These are phyloP conservation scores for Magnolia kwangsiensis DNA, from an alignment of 164 flowering plant genomes.

Conservation along the genomic window DNA sequence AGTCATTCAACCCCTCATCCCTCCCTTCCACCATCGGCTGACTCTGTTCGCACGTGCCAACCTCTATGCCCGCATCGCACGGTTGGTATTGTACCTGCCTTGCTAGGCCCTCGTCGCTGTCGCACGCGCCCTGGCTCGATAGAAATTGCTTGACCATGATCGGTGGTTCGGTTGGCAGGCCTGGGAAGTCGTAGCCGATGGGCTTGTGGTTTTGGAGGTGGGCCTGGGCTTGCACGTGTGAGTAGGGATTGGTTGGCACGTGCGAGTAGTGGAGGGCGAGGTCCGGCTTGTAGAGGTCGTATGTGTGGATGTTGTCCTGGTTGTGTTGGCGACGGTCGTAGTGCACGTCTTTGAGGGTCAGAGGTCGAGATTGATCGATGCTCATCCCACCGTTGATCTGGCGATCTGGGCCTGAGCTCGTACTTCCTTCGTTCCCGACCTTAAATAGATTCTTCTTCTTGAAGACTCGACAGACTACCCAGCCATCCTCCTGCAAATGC, in stretches of 20 bases:
- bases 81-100: conserved; percentile 34
- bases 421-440: conserved; percentile 41
- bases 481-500: conserved; percentile 74
- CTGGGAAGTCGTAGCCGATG: conserved; percentile 27
- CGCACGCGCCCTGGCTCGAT: conserved; percentile 43
- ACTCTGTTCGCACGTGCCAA: conserved; percentile 34
- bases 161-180: conserved; percentile 27
- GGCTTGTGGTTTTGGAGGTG: conserved; percentile 25
- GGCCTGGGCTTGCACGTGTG: conserved; percentile 34
- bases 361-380: conserved; percentile 20
- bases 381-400: conserved; percentile 15
- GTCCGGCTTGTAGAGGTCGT: conserved; percentile 36
- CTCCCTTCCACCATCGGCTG: conserved; percentile 28
- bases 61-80: conserved; percentile 37
- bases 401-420: conserved; percentile 19
- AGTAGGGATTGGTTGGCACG: conserved; percentile 28
- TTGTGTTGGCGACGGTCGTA: conserved; percentile 11
- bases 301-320: conserved; percentile 11
- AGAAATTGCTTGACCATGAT: conserved; percentile 54
- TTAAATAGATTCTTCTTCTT: conserved; percentile 89
- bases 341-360: conserved; percentile 22
- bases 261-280: conserved; percentile 39
- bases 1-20: conserved; percentile 39
- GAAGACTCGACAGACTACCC: conserved; percentile 94
- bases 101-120: conserved; percentile 35